Evolutionary conservation across 73 alveolate genomes (phyloP).

Genomic region (Uronychia setigera): DNA sequence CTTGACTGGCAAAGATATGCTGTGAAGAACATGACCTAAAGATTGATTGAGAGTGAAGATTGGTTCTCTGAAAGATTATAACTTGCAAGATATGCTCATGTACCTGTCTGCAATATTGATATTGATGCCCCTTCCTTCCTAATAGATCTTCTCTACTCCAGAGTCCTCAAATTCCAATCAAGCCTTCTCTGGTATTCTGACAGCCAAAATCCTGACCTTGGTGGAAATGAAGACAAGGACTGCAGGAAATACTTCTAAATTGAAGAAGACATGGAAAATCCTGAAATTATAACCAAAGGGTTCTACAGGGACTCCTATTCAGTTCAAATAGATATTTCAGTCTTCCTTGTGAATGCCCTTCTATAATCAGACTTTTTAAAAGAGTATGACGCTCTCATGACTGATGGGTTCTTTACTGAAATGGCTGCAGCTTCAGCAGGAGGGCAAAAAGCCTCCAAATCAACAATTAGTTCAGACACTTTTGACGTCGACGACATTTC

Average conservation of each 20-base stretch:
- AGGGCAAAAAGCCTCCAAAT: constrained; percentile 22
- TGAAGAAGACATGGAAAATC: constrained; percentile 79
- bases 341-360: constrained; percentile 86
- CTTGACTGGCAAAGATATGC: constrained; percentile 90
- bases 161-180: constrained; percentile 58
- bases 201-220: constrained; percentile 86
- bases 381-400: constrained; percentile 80
- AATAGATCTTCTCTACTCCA: constrained; percentile 83
- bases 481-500: constrained; percentile 82
- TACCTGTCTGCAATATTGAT: constrained; percentile 86
- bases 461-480: constrained; percentile 53
- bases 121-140: constrained; percentile 77
- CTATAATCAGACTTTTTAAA: constrained; percentile 80
- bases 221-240: constrained; percentile 87
- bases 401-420: constrained; percentile 3
- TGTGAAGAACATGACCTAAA: constrained; percentile 66
- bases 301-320: constrained; percentile 78
- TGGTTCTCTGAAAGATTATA: constrained; percentile 69
- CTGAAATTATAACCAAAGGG: constrained; percentile 76
- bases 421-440: not conserved
- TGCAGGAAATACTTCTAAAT: constrained; percentile 43
- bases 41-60: constrained; percentile 64
- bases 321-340: constrained; percentile 79
- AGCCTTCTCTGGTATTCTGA: constrained; percentile 90
- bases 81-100: constrained; percentile 74